A percentile compares a stretch with the other conserved stretches of the same genome.
These are phyloP conservation scores for Pseudocercospora musae DNA, from an alignment of 2,329 filamentous ascomycete genomes.

Conservation along the genomic window DNA sequence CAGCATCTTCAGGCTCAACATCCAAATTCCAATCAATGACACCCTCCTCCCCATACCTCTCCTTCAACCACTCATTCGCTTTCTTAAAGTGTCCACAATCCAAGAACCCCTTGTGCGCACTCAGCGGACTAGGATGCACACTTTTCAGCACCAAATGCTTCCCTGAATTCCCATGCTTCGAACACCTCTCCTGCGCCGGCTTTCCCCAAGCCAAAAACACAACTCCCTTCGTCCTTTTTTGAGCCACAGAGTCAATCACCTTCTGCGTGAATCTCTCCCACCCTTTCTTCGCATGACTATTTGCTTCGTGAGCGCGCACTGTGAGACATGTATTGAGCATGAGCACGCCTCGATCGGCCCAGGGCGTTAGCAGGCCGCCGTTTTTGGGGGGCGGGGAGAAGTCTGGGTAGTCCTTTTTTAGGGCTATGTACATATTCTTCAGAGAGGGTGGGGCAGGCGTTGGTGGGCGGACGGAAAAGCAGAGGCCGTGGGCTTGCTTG, in stretches of 20 bases:
- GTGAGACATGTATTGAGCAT: constrained; percentile 94
- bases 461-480: constrained; percentile 89
- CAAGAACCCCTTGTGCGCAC: constrained; percentile 71
- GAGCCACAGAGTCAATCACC: constrained; percentile 81
- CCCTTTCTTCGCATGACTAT: constrained; percentile 78
- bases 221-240: constrained; percentile 73
- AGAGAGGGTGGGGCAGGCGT: constrained; percentile 86
- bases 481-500: constrained; percentile 93
- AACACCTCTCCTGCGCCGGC: constrained; percentile 75
- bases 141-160: constrained; percentile 80
- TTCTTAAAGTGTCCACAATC: constrained; percentile 72
- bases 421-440: constrained; percentile 85
- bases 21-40: constrained; percentile 77
- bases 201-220: constrained; percentile 94
- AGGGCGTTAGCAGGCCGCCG: constrained; percentile 80
- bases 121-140: constrained; percentile 91
- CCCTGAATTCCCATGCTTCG: constrained; percentile 62
- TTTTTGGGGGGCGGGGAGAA: constrained; percentile 74
- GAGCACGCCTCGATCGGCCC: constrained; percentile 89
- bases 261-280: constrained; percentile 94
- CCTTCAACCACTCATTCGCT: constrained; percentile 79
- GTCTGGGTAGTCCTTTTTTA: constrained; percentile 80
- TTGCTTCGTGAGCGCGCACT: constrained; percentile 82
- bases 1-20: constrained; percentile 43
- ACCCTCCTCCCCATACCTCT: constrained; percentile 73